Conservation (phyloP, 805 yeast genomes). For the Saccharomyces eubayanus region DNA sequence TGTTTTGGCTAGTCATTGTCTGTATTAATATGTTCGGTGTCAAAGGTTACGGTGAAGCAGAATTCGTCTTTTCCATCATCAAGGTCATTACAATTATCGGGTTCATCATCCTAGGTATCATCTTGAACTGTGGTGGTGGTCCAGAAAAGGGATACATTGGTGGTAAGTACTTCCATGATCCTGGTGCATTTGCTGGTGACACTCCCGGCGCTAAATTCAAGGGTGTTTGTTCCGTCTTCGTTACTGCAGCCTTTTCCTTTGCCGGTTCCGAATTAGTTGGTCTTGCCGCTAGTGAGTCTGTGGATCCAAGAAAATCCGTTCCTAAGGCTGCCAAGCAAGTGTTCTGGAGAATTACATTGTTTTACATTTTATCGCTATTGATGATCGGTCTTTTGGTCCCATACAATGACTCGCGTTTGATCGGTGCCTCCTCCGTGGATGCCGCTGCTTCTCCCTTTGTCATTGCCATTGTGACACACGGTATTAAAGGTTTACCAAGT, state of each 20-base stretch:
- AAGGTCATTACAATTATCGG: slow-evolving; percentile 43
- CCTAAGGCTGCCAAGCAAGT: slow-evolving; percentile 50
- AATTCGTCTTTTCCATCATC: slow-evolving; percentile 39
- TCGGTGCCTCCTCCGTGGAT: slow-evolving; percentile 43
- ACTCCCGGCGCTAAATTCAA: slow-evolving; percentile 35
- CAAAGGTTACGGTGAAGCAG: slow-evolving; percentile 47
- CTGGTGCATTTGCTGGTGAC: slow-evolving; percentile 51
- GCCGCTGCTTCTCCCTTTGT: slow-evolving; percentile 74
- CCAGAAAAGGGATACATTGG: slow-evolving; percentile 44
- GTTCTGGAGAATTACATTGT: slow-evolving; percentile 45
- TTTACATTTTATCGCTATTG: slow-evolving; percentile 39
- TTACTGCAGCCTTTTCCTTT: slow-evolving; percentile 62
- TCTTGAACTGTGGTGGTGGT: slow-evolving; percentile 47
- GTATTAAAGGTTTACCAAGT: slow-evolving; percentile 55
- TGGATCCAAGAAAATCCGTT: slow-evolving; percentile 39
- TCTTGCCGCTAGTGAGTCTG: slow-evolving; percentile 43
- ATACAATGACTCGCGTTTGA: slow-evolving; percentile 35
- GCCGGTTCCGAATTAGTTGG: slow-evolving; percentile 48
- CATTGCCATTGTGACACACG: slow-evolving; percentile 57
- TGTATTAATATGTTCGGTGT: slow-evolving; percentile 47
- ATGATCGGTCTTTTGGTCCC: slow-evolving; percentile 43
- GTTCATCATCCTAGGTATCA: slow-evolving; percentile 40
- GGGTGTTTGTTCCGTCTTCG: slow-evolving; percentile 65
- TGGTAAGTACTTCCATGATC: slow-evolving; percentile 42
- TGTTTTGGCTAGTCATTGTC: slow-evolving; percentile 42